Evolutionary conservation across 2,329 filamentous ascomycete genomes (phyloP).

Genomic region (Neonectria coccinea): DNA sequence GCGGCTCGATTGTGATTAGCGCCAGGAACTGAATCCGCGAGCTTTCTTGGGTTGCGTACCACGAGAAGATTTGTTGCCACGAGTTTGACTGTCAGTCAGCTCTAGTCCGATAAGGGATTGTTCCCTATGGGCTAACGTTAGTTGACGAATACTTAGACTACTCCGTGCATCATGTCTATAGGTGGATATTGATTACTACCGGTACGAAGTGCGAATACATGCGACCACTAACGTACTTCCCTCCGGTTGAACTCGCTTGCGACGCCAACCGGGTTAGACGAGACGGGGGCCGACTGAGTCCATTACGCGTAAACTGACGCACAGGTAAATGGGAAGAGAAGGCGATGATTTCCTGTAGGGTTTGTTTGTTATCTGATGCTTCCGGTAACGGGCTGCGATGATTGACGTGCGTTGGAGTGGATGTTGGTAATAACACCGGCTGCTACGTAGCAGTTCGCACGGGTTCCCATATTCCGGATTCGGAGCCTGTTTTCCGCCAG

Average conservation of each 20-base stretch:
- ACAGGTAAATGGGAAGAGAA: slow-evolving; percentile 4
- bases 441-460: too few species aligned
- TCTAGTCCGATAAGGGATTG: neutral
- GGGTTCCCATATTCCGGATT: neutral
- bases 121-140: neutral
- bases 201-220: slow-evolving; percentile 2
- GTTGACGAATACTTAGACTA: too few species aligned
- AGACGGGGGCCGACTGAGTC: neutral
- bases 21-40: slow-evolving; percentile 4
- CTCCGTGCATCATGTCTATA: neutral
- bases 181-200: neutral
- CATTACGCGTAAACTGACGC: neutral
- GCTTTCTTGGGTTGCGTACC: neutral
- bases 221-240: slow-evolving; percentile 9
- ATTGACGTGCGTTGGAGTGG: neutral
- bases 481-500: neutral
- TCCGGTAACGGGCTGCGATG: neutral
- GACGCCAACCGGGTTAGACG: neutral
- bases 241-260: slow-evolving; percentile 16
- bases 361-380: neutral
- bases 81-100: neutral
- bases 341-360: neutral
- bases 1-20: slow-evolving; percentile 9
- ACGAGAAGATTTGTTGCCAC: neutral
- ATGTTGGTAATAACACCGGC: neutral